Evolutionary conservation across 2,329 filamentous ascomycete genomes (phyloP), one percentile per base, ranked within the genome.

Genomic region (Chrysosporium queenslandicum): DNA sequence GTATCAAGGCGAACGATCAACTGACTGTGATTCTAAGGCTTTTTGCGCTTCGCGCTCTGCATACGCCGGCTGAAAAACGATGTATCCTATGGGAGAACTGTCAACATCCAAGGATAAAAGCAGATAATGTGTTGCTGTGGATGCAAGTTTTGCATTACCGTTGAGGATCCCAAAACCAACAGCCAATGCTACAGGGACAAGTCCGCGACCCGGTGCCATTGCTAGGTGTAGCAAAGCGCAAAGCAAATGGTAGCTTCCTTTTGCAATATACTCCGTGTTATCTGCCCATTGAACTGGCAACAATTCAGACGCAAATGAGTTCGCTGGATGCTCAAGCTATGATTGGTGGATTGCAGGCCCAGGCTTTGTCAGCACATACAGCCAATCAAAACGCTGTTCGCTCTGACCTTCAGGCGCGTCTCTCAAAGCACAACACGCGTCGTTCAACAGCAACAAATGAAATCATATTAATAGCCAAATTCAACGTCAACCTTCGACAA

Each of bases 11-110:
- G 23, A 23, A 21, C 23, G 32, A 18, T n/a, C n/a, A 32, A 52
- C 50, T 23, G 23, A 52, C 50, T 52, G 50, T 32, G 34, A 8
- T 39, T 52, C 16, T 18, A 23, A 14, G 12, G 18, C 7, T 32
- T 58, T 60, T 46, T 65, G 65, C 30, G 69, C 65, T 21, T 69
- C 62, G 30, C 69, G 59, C 43, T 71, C 62, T 40, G 64, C 60
- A 41, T 71, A 64, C 18, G 68, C 64, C 20, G 70, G 70, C 48
- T 72, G 66, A 61, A 73, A 72, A 50, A 66, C 67, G 56, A 71
- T 68, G 58, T 72, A 71, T 39, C 70, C 70, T 73, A 56, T 30
- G 5, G 43, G 43, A 46, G 53, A 53, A 57, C 25, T 34, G 3
- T 32, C 2, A 21, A 21, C 43, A 37, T n/a, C 27, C 39, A 49